Percentiles rank a stretch among this genome's conserved stretches.
phyloP scores from a whole-genome alignment of 148 eudicot species.

The Amaranthus cruentus region DNA sequence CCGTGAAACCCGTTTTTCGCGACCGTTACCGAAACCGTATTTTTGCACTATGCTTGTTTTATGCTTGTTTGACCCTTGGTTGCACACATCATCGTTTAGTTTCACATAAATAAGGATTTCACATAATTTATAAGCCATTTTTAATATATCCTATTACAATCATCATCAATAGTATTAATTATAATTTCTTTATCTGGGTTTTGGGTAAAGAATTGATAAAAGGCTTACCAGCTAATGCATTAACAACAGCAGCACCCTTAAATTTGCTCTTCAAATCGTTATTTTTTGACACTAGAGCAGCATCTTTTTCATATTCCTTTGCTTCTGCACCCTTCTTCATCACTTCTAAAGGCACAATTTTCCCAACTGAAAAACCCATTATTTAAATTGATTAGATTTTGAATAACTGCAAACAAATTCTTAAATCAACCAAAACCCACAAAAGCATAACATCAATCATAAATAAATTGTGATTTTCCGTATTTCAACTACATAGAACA shows the following conservation, averaged over 20 bases:
- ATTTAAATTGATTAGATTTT: background rate
- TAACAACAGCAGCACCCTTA: constrained; percentile 8
- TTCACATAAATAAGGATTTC: too few relatives aligned
- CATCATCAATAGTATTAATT: background rate
- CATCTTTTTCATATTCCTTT: constrained; percentile 13
- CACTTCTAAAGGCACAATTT: constrained; percentile 8
- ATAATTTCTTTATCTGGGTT: too few relatives aligned
- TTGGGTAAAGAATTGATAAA: background rate
- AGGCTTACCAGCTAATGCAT: constrained; percentile 27
- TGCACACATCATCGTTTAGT: too few relatives aligned
- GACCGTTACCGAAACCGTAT: too few relatives aligned
- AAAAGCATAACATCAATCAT: background rate
- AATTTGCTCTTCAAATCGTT: constrained; percentile 22
- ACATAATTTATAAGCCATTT: too few relatives aligned
- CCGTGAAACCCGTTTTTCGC: too few relatives aligned
- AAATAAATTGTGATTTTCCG: background rate
- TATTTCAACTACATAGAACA: too few relatives aligned
- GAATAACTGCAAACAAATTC: background rate
- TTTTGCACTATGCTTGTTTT: too few relatives aligned
- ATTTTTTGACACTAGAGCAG: constrained; percentile 11
- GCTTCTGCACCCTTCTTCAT: constrained; percentile 9
- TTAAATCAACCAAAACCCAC: background rate
- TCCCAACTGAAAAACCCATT: constrained; percentile 9
- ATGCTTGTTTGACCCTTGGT: too few relatives aligned
- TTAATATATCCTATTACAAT: background rate